Percentiles rank a stretch among this genome's conserved stretches.
Conservation (phyloP, 2,329 filamentous ascomycete genomes). For the Amesomyces nigricolor region DNA sequence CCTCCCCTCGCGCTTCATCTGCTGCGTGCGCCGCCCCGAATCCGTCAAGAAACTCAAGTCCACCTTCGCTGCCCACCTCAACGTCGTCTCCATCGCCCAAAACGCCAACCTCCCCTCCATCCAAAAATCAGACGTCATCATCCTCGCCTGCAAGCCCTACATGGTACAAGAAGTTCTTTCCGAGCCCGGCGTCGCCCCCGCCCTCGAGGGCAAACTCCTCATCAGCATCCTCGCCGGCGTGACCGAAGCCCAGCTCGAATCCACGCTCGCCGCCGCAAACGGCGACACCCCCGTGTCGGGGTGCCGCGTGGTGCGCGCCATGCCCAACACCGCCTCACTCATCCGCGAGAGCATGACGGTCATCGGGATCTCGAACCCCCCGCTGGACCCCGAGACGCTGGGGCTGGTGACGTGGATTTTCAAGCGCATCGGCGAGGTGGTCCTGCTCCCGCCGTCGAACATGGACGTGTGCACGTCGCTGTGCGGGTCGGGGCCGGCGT, state of each 20-base stretch:
- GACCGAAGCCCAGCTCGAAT: slow-evolving; percentile 61
- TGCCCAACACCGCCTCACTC: slow-evolving; percentile 78
- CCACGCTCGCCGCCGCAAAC: slow-evolving; percentile 51
- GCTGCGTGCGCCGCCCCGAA: slow-evolving; percentile 67
- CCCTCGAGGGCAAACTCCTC: slow-evolving; percentile 71
- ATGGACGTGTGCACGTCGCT: slow-evolving; percentile 73
- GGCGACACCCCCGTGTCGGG: slow-evolving; percentile 32
- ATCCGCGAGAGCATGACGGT: slow-evolving; percentile 80
- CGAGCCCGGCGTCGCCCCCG: slow-evolving; percentile 62
- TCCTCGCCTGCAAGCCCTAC: slow-evolving; percentile 77
- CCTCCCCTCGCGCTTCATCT: slow-evolving; percentile 71
- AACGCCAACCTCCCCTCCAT: slow-evolving; percentile 67
- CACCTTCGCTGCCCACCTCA: slow-evolving; percentile 58
- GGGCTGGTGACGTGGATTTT: slow-evolving; percentile 71
- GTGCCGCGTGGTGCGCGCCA: slow-evolving; percentile 67
- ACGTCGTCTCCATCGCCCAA: slow-evolving; percentile 59
- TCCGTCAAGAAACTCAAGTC: slow-evolving; percentile 63
- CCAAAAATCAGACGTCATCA: slow-evolving; percentile 62
- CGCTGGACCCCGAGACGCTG: slow-evolving; percentile 48
- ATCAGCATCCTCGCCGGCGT: slow-evolving; percentile 79
- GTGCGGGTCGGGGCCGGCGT: slow-evolving; percentile 69
- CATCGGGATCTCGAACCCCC: slow-evolving; percentile 57
- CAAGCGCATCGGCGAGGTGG: slow-evolving; percentile 64
- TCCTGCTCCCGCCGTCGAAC: slow-evolving; percentile 57
- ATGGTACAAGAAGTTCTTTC: slow-evolving; percentile 64